Base-by-base conservation (phyloP, 2,329 filamentous ascomycete genomes). In the Aspergillus tanneri region DNA sequence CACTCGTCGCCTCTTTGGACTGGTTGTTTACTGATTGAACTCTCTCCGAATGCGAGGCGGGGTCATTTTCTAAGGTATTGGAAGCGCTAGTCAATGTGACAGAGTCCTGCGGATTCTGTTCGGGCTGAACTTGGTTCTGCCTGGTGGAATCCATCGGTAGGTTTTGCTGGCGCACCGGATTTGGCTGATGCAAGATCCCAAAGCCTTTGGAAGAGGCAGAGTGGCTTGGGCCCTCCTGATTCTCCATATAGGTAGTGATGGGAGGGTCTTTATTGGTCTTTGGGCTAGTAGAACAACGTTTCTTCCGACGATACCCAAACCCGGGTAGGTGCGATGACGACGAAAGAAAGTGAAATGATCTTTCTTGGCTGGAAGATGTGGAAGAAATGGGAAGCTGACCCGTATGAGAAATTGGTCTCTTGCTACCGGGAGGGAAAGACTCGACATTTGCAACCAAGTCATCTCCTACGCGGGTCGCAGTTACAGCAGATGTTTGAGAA, bases 261-360 rank as follows among this genome's bases (percentile, higher is more conserved):
- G 50, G 37, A 16, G 50, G 53, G 22, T 54, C 52, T 19, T 42
- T 40, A 38, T 47, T 8, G 8, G 35, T 23, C 6, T 49, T 19
- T 9, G 54, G 47, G 14, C 35, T 36, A n/a, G 53, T 44, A 12
- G 39, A 16, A 22, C 45, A 32, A 14, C 42, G 25, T 28, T 55
- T 58, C 45, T 48, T 59, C 12, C 62, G 57, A 25, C 66, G 65
- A 49, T 69, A 73, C 57, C 71, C 63, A 47, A 72, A 73, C 36
- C 64, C 66, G 2, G 68, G 63, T 38, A 71, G 53, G 30, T 69
- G 64, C 18, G 69, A 71, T 5, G 68, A 67, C 7, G 70, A 69
- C 40, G 66, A 61, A 12, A 68, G 50, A 12, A 66, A 55, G 44
- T 56, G 59, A 40, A 68, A 50, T 4, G 65, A 70, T 8, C 48